Evolutionary conservation across 2,329 filamentous ascomycete species (phyloP), one percentile per base, ranked within the genome.

Genomic region (Epichloe coenophiala): DNA sequence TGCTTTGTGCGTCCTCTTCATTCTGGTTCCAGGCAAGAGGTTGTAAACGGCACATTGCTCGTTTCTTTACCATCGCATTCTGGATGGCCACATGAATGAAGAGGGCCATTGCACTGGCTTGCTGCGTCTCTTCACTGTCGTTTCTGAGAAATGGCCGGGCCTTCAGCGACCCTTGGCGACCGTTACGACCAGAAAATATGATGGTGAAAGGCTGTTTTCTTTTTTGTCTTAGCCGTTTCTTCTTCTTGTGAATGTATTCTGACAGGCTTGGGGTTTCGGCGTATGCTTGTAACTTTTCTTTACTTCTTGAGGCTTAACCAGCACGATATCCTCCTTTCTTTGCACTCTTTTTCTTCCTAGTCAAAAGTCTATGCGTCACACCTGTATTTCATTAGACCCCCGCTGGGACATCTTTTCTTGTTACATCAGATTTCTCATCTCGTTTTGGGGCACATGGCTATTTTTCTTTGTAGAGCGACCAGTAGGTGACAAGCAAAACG

Each of bases 11-110:
- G 78, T 93, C 52, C 73, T 98, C 27, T 98, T 98, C 71, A 90
- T 96, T 59, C 83, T 98, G 52, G 93, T 98, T 4, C 93, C 93
- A 1, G 91, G 93, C 50, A 94, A 86, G 65, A 75, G 86, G 54
- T 74, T 94, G 43, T 93, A 64, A 71, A 49, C 41, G 47, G 21
- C 12, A 19, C 27, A 43, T 11, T 23, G 23, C 6, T 35, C 17
- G 54, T 49, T 15, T 11, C 45, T 47, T 19, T 37, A 5, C 19
- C 21, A 13, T 21, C 13, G 7, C 31, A 36, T 49, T 19, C 8
- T 38, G 27, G 21, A 43, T 37, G 47, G 12, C 39, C 17, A 6
- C 46, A 43, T 13, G 48, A 40, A 43, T 17, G 19, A 12, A 37
- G 17, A 31, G 7, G 12, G 27, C 23, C 17, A 6, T n/a, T n/a